Conservation (phyloP, 139 green algal species). For the Picocystis salinarum region DNA sequence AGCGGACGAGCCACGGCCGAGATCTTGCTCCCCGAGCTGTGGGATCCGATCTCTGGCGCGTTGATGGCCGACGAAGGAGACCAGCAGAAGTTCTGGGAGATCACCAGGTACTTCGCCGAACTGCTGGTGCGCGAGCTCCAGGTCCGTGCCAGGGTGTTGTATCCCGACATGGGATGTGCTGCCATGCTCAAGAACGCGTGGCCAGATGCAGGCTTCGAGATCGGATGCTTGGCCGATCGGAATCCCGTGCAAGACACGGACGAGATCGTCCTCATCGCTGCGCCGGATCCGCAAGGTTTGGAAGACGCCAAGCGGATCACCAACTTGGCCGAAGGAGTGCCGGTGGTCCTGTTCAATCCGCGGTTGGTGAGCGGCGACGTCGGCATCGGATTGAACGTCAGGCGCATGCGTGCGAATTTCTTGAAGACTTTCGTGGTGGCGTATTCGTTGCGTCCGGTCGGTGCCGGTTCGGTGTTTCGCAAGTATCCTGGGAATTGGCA, state of each 20-base stretch:
- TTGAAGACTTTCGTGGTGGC: slow-evolving; percentile 52
- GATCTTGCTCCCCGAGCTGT: slow-evolving; percentile 79
- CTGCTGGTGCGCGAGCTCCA: slow-evolving; percentile 16
- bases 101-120: slow-evolving; percentile 51
- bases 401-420: slow-evolving; percentile 54
- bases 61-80: slow-evolving; percentile 50
- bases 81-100: slow-evolving; percentile 59
- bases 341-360: slow-evolving; percentile 13
- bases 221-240: not conserved
- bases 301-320: not conserved
- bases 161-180: slow-evolving; percentile 73
- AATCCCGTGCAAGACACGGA: not conserved
- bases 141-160: slow-evolving; percentile 25
- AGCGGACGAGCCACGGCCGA: slow-evolving; percentile 52
- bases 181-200: slow-evolving; percentile 79
- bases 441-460: slow-evolving; percentile 73
- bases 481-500: slow-evolving; percentile 66
- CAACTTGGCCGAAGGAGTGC: not conserved
- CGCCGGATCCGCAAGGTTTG: not conserved
- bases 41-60: slow-evolving; percentile 31
- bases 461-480: slow-evolving; percentile 43
- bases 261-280: not conserved
- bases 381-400: slow-evolving; percentile 75
- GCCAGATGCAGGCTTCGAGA: no score
- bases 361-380: slow-evolving; percentile 59